A percentile compares a stretch with the other conserved stretches of the same genome.
Evolutionary conservation across 2,329 filamentous ascomycete genomes (phyloP).

Genomic region (Diplodia seriata): DNA sequence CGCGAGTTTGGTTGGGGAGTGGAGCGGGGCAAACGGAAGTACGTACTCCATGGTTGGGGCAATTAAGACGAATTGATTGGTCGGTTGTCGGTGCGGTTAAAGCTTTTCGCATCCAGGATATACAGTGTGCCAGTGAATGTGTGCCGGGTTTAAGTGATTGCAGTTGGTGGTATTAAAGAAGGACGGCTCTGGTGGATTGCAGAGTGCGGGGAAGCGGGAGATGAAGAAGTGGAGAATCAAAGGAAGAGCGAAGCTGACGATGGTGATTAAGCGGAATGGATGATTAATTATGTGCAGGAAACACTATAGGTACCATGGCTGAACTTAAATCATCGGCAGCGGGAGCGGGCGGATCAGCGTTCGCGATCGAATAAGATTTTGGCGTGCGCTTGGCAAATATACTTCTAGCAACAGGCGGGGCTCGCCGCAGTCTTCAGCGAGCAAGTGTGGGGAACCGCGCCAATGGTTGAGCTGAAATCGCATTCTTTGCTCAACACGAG

Average conservation of each 20-base stretch:
- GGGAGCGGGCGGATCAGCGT: not conserved
- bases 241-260: conserved; percentile 6
- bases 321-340: not conserved
- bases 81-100: too few relatives aligned
- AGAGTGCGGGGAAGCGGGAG: not conserved
- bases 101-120: not conserved
- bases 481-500: conserved; percentile 18
- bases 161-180: not conserved
- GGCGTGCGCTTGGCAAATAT: conserved; percentile 2
- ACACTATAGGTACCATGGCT: not conserved
- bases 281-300: conserved; percentile 14
- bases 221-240: conserved; percentile 7
- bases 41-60: conserved; percentile 18
- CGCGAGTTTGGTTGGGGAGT: not conserved
- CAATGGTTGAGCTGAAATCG: conserved; percentile 6
- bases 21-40: conserved; percentile 8
- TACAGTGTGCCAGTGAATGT: not conserved
- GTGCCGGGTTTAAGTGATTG: not conserved
- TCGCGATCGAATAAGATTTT: conserved; percentile 2
- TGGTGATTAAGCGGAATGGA: not conserved
- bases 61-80: not conserved
- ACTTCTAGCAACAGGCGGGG: not conserved
- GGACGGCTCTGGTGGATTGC: too few relatives aligned
- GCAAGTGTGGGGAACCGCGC: conserved; percentile 1
- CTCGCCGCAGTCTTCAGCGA: conserved; percentile 1